Evolutionary conservation across 306 rosid genomes (phyloP).

Genomic region (Pterocarpus macrocarpus): DNA sequence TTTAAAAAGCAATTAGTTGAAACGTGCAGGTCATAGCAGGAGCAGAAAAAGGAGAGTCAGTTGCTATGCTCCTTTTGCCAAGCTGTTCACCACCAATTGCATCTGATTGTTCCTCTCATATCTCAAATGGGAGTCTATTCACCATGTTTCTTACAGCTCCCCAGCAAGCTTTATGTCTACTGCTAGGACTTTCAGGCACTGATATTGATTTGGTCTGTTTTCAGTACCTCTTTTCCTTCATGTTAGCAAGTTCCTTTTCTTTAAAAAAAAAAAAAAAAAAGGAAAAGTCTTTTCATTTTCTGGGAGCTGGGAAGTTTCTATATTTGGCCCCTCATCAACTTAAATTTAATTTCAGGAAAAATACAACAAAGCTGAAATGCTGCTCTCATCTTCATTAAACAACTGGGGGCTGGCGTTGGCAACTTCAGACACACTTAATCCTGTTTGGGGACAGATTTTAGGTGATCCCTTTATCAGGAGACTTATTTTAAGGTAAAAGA

Average conservation of each 20-base stretch:
- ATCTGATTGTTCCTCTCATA: slow-evolving; percentile 60
- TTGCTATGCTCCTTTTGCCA: slow-evolving; percentile 93
- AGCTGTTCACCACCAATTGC: slow-evolving; percentile 57
- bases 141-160: slow-evolving; percentile 95
- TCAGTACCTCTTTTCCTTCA: slow-evolving; percentile 23
- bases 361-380: slow-evolving; percentile 74
- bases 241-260: slow-evolving; percentile 13
- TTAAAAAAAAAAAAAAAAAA: background rate
- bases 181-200: slow-evolving; percentile 78
- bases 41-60: slow-evolving; percentile 83
- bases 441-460: slow-evolving; percentile 87
- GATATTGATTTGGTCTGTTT: slow-evolving; percentile 76
- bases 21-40: slow-evolving; percentile 72
- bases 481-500: slow-evolving; percentile 79
- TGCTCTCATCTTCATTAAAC: slow-evolving; percentile 69
- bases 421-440: slow-evolving; percentile 70
- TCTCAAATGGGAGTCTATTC: slow-evolving; percentile 81
- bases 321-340: slow-evolving; percentile 30
- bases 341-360: slow-evolving; percentile 68
- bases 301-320: slow-evolving; percentile 37
- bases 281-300: slow-evolving; percentile 26
- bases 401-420: slow-evolving; percentile 79
- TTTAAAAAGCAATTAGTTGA: slow-evolving; percentile 30
- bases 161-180: slow-evolving; percentile 82
- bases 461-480: slow-evolving; percentile 91